phyloP scores from a whole-genome alignment of 176 grass and related monocot species.

The Musa acuminata region DNA sequence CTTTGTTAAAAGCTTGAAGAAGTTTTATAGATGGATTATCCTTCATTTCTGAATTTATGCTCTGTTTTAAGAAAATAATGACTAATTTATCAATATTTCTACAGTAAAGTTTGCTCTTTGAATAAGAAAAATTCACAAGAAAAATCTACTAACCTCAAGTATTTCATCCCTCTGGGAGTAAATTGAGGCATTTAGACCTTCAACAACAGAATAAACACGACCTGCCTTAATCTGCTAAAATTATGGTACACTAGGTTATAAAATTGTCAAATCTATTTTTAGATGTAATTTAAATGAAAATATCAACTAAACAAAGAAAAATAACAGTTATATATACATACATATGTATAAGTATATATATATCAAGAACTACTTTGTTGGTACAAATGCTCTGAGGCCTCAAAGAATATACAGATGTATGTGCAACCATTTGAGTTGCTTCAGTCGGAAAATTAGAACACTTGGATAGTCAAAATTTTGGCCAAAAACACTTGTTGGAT shows the following conservation, averaged over 20 bases:
- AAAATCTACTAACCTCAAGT: conserved; percentile 32
- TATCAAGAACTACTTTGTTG: too few relatives aligned
- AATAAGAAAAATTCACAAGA: not conserved
- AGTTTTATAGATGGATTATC: conserved; percentile 29
- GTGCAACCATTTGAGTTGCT: too few relatives aligned
- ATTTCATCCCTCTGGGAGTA: conserved; percentile 26
- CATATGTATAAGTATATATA: too few relatives aligned
- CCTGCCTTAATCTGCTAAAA: conserved; percentile 41
- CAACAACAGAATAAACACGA: conserved; percentile 39
- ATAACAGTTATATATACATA: too few relatives aligned
- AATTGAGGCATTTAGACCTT: conserved; percentile 34
- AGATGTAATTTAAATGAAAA: not conserved
- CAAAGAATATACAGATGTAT: too few relatives aligned
- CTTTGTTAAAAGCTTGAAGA: conserved; percentile 31
- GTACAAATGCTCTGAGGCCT: too few relatives aligned
- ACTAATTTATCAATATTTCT: not conserved
- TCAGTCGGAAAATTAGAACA: too few relatives aligned
- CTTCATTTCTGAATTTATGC: not conserved
- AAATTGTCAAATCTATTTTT: not conserved
- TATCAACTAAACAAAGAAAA: too few relatives aligned
- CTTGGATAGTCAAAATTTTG: too few relatives aligned
- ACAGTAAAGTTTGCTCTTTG: conserved; percentile 7
- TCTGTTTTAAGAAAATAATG: not conserved
- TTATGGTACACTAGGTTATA: not conserved
- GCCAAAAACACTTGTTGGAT: too few relatives aligned